These are phyloP conservation scores for Chaetomium sp. DNA, from an alignment of 2,329 filamentous ascomycete species.

Conservation along the genomic window DNA sequence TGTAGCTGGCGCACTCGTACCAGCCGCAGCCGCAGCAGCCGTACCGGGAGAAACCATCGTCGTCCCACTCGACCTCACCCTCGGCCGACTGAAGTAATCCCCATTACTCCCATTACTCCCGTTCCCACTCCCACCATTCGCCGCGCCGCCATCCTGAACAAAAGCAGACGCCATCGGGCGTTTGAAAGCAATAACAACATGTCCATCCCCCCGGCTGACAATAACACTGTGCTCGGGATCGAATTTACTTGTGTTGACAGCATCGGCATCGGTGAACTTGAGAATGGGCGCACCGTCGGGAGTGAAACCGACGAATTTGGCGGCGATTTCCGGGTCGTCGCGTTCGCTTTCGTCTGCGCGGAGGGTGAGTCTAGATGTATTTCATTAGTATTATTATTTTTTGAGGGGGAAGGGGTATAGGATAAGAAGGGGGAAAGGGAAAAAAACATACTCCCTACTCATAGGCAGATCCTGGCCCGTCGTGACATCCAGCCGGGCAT, in stretches of 20 bases:
- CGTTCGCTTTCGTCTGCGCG: conserved; percentile 29
- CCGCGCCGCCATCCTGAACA: not conserved
- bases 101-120: not conserved
- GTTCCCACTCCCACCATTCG: not conserved
- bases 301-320: conserved; percentile 39
- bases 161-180: conserved; percentile 21
- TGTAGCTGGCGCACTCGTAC: too few relatives aligned
- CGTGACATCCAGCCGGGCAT: conserved; percentile 6
- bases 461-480: conserved; percentile 24
- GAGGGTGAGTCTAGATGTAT: conserved; percentile 14
- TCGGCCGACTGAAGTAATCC: too few relatives aligned
- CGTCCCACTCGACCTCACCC: too few relatives aligned
- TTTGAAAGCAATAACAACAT: conserved; percentile 35
- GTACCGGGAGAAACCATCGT: too few relatives aligned
- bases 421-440: not conserved
- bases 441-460: conserved; percentile 39
- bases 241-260: conserved; percentile 23
- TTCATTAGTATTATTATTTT: conserved; percentile 6
- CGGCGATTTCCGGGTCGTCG: conserved; percentile 25
- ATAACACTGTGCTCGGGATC: conserved; percentile 30
- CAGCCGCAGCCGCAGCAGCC: too few relatives aligned
- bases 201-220: conserved; percentile 32
- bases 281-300: conserved; percentile 41
- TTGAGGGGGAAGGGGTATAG: too few relatives aligned
- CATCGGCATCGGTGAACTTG: conserved; percentile 31